phyloP scores from a whole-genome alignment of 176 grass and related monocot genomes.

The Dactylis glomerata region DNA sequence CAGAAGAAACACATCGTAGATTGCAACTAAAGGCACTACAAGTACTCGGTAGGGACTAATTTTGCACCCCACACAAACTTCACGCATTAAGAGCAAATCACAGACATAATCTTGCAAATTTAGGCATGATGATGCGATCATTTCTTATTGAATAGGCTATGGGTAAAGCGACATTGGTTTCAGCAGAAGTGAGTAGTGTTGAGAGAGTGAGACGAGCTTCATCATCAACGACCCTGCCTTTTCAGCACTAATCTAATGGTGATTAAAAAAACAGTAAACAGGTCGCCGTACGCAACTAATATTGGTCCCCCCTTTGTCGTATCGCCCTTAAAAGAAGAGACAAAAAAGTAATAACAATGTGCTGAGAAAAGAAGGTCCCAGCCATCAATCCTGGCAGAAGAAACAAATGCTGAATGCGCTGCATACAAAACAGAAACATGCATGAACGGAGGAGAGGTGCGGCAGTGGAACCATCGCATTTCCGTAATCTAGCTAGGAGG shows the following conservation, averaged over 20 bases:
- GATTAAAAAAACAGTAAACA: slow-evolving; percentile 32
- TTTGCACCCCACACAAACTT: neutral
- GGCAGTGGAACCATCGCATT: neutral
- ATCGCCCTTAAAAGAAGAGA: slow-evolving; percentile 43
- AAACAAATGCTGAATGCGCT: neutral
- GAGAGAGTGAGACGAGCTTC: neutral
- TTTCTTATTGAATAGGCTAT: neutral
- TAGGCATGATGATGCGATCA: neutral
- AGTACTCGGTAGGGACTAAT: neutral
- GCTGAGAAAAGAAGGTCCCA: neutral
- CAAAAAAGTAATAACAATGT: neutral
- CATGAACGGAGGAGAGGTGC: neutral
- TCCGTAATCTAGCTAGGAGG: neutral
- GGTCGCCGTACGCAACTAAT: slow-evolving; percentile 36
- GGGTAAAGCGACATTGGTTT: slow-evolving; percentile 30
- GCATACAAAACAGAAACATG: neutral
- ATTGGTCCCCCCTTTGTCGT: slow-evolving; percentile 26
- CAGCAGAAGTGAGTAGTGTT: neutral
- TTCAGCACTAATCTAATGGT: neutral
- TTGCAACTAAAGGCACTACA: neutral
- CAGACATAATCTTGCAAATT: neutral
- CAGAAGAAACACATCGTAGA: neutral
- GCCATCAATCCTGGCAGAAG: neutral
- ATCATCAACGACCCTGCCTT: neutral
- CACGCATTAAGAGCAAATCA: neutral